Base-by-base conservation (phyloP, 2,329 filamentous ascomycete species). In the Colletotrichum coccodes region DNA sequence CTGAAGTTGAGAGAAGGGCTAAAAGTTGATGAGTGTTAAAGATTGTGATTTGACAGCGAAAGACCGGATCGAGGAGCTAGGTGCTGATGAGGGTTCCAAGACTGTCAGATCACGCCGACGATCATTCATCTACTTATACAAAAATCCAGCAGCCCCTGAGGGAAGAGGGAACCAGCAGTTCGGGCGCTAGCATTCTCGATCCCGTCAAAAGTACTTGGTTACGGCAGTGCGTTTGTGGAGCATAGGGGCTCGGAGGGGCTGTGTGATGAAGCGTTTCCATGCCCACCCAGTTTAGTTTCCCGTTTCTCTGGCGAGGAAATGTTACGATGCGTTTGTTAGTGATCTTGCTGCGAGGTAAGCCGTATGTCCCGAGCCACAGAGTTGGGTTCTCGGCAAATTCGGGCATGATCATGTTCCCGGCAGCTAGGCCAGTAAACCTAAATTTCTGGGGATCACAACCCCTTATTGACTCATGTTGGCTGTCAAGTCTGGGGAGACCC, bases 41-140 rank as follows among this genome's bases (percentile, higher is more conserved):
- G 53, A 58, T 34, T 42, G 52, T 58, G 23, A 36, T 34, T 23
- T 26, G 16, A 44, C 53, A 65, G 38, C 47, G 62, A 60, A n/a
- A 54, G 52, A 58, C 60, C 58, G 32, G 52, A 60, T 65, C 36
- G 46, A 59, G 21, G 53, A 64, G 46, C 60, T 59, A 32, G 46
- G 46, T 52, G 46, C 53, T 65, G 54, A 36, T 68, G 54, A 40
- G 49, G 47, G 12, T 14, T 32, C 9, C 14, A 23, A 6, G 38
- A 7, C 16, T 8, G 4, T 16, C 1, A 2, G 3, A 21, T 9
- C 5, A n/a, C 3, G 4, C 21, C 3, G 34, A 54, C 16, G 26
- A 56, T 46, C 40, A 2, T 9, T 26, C 26, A 4, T 16, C 46
- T 68, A 68, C 65, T 68, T 68, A 60, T 65, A 65, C 28, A 14